These are phyloP conservation scores for Asterella californica DNA, from an alignment of 225 moss, liverwort and hornwort species.

Conservation along the genomic window DNA sequence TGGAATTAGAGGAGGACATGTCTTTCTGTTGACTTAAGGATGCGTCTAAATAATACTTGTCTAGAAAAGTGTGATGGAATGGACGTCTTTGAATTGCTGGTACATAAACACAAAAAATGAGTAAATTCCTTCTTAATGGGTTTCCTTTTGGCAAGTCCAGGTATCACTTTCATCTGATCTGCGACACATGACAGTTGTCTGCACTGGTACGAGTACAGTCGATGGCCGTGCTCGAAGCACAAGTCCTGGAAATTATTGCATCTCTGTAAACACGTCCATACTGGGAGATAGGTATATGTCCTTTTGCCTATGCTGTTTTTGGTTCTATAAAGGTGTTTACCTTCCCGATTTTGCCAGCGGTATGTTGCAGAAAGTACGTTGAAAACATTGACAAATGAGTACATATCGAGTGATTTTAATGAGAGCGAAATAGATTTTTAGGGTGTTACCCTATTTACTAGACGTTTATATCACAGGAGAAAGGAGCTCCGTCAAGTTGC, in stretches of 20 bases:
- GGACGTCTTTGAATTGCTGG: too few relatives aligned
- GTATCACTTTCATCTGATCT: constrained; percentile 91
- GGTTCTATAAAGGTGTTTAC: not conserved
- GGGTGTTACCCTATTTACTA: not conserved
- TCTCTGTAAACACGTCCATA: constrained; percentile 84
- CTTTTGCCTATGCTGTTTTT: not conserved
- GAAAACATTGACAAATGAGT: not conserved
- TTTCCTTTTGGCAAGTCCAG: constrained; percentile 39
- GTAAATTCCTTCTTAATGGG: not conserved
- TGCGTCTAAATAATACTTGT: too few relatives aligned
- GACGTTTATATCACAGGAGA: constrained; percentile 48
- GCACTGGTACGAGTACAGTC: constrained; percentile 62
- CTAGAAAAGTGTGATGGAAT: too few relatives aligned
- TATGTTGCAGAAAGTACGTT: not conserved
- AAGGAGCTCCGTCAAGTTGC: constrained; percentile 95
- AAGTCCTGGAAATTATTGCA: constrained; percentile 69
- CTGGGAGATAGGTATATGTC: constrained; percentile 66
- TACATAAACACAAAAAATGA: not conserved
- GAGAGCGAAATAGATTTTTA: not conserved
- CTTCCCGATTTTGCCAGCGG: not conserved
- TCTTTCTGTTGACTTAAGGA: too few relatives aligned
- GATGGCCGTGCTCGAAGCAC: constrained; percentile 53
- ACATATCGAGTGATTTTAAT: not conserved
- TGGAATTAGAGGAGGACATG: too few relatives aligned
- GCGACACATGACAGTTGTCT: constrained; percentile 81